Base-by-base conservation (phyloP, 129 eudicot species). In the Tanacetum coccineum region DNA sequence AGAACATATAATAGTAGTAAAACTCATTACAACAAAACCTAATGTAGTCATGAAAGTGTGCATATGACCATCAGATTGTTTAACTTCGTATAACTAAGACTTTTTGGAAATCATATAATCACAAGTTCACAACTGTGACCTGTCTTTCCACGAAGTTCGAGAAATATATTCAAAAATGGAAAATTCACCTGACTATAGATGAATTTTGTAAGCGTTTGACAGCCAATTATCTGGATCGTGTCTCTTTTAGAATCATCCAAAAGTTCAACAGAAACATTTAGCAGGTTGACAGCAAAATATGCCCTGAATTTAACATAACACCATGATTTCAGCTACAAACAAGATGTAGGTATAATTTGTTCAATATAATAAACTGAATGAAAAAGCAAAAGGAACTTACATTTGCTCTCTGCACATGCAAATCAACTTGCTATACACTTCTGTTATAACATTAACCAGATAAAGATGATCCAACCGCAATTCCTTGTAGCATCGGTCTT, bases 401-500 rank as follows among this genome's bases (percentile, higher is more conserved):
- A 84, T 84, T 75, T 93, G 96, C 73, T 82, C 96, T 76, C 78
- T 82, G 66, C 99, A 93, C 70, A 79, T 81, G 79, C 86, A 82
- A 13, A 93, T 80, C 87, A 93, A 69, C 81, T 93, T 89, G 66
- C 78, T 81, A 79, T 84, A 89, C 66, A 81, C 85, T 49, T 86
- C 93, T 9, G 87, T 67, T 57, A 89, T 77, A 70, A 84, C 76
- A 55, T 70, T 75, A 66, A 93, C 82, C 67, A 81, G 76, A 32
- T 82, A 83, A 50, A 86, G 32, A 68, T 89, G 89, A 22, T 79
- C 92, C 48, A 71, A 72, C 51, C 96, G 86, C 79, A 89, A 75
- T 75, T 93, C 96, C 78, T 86, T 93, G 85, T 76, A 86, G 77
- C 96, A 93, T 64, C 99, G 82, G 65, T 93, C 99, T 83, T 93